These are phyloP conservation scores for Fusarium protoensiforme DNA, from an alignment of 2,329 filamentous ascomycete genomes.

Conservation along the genomic window DNA sequence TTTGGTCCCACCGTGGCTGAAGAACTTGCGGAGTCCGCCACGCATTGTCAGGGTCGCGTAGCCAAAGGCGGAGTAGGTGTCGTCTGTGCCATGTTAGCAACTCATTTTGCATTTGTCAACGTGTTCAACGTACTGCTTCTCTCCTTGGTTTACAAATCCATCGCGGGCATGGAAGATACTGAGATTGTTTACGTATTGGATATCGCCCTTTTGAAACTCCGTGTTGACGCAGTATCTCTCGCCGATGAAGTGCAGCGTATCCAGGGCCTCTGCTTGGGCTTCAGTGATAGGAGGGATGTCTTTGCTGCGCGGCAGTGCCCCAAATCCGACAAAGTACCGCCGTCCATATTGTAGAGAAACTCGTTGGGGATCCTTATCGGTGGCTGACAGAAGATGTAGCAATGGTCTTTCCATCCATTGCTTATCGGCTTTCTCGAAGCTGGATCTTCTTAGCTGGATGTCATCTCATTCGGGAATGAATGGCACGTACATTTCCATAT, in stretches of 20 bases:
- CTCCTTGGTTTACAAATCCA: constrained; percentile 55
- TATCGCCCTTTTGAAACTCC: constrained; percentile 60
- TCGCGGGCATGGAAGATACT: constrained; percentile 63
- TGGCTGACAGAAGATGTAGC: constrained; percentile 64
- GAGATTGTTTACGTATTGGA: constrained; percentile 66
- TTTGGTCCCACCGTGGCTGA: constrained; percentile 59
- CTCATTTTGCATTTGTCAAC: neutral
- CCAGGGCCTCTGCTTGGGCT: constrained; percentile 62
- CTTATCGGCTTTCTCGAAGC: constrained; percentile 60
- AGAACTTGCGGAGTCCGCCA: constrained; percentile 58
- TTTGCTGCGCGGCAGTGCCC: constrained; percentile 60
- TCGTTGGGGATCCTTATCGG: constrained; percentile 57
- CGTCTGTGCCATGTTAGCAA: constrained; percentile 43
- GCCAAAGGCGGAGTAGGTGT: constrained; percentile 60
- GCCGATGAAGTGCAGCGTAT: constrained; percentile 60
- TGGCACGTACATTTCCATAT: neutral
- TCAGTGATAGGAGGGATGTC: constrained; percentile 66
- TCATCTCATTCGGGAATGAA: neutral
- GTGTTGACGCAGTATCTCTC: constrained; percentile 57
- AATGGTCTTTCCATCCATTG: constrained; percentile 62
- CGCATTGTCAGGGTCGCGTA: constrained; percentile 58
- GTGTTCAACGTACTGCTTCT: constrained; percentile 52
- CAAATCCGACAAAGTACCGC: constrained; percentile 67
- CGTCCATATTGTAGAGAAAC: constrained; percentile 67
- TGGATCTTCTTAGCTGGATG: constrained; percentile 37